Evolutionary conservation across 192 early-diverging fungal genomes (phyloP).

Genomic region (Coemansia umbellata): DNA sequence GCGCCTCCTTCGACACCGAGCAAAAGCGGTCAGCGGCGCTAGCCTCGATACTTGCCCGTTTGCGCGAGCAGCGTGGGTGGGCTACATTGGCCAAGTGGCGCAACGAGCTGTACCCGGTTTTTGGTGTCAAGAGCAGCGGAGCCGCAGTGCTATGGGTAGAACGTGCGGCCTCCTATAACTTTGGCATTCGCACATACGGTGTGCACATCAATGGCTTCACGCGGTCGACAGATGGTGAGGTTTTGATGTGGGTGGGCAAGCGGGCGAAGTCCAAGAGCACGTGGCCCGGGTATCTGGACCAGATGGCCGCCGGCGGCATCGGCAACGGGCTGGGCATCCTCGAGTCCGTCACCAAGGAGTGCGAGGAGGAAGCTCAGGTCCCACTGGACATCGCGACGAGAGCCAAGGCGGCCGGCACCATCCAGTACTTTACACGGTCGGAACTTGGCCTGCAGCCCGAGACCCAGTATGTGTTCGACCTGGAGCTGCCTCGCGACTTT

Average conservation of each 20-base stretch:
- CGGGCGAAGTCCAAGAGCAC: conserved; percentile 78
- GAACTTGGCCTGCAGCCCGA: conserved; percentile 71
- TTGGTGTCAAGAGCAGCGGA: conserved; percentile 43
- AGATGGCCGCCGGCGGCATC: conserved; percentile 78
- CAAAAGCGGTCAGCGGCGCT: conserved; percentile 11
- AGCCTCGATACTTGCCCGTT: conserved; percentile 8
- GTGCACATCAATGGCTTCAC: conserved; percentile 86
- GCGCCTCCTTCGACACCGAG: neutral
- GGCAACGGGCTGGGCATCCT: conserved; percentile 45
- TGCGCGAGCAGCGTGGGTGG: conserved; percentile 12
- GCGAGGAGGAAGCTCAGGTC: conserved; percentile 84
- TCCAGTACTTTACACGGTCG: conserved; percentile 68
- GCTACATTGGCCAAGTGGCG: conserved; percentile 64
- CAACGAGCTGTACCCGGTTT: conserved; percentile 79
- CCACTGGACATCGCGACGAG: conserved; percentile 51
- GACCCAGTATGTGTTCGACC: conserved; percentile 83
- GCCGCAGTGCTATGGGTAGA: conserved; percentile 63
- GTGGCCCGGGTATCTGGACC: conserved; percentile 80
- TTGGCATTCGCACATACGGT: conserved; percentile 85
- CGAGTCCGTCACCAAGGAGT: conserved; percentile 80
- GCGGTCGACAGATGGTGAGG: conserved; percentile 14
- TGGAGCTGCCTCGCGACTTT: conserved; percentile 63
- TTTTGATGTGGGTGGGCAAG: conserved; percentile 86
- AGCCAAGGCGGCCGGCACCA: conserved; percentile 55
- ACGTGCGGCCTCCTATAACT: conserved; percentile 68